phyloP scores from a whole-genome alignment of 192 early-diverging fungal genomes.

The Coemansia sp. region DNA sequence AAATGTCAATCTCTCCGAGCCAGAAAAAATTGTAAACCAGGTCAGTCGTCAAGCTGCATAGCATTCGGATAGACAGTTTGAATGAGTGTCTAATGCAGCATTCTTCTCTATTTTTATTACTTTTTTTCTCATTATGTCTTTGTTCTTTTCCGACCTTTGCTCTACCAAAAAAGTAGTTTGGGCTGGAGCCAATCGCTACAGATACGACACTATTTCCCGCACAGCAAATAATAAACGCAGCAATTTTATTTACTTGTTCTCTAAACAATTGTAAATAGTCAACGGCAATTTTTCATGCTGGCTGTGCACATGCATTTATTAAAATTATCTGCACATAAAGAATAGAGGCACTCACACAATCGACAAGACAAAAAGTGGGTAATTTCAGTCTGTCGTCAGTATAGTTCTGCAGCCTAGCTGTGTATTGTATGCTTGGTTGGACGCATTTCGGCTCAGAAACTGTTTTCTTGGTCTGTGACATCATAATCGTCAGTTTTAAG shows the following conservation, averaged over 20 bases:
- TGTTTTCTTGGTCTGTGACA: background rate
- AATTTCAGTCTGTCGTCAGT: constrained; percentile 5
- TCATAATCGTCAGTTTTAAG: background rate
- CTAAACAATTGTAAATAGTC: constrained; percentile 13
- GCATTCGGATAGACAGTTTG: constrained; percentile 7
- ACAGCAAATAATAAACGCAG: constrained; percentile 1
- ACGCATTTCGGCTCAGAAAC: background rate
- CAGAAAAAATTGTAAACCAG: constrained; percentile 3
- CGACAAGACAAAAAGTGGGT: constrained; percentile 1
- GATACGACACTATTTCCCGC: constrained; percentile 1
- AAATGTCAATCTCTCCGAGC: background rate
- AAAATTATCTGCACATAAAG: constrained; percentile 8
- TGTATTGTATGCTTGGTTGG: background rate
- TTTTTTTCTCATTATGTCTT: background rate
- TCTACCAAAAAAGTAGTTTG: background rate
- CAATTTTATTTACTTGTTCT: background rate
- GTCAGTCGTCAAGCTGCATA: constrained; percentile 9
- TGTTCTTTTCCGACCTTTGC: background rate
- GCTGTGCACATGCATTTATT: constrained; percentile 17
- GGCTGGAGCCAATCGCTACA: background rate
- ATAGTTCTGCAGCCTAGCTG: too few species aligned
- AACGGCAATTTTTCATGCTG: constrained; percentile 10
- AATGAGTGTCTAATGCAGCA: background rate
- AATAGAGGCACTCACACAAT: constrained; percentile 1
- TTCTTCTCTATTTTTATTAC: constrained; percentile 1